Percentiles rank a stretch among this genome's conserved stretches.
phyloP scores from a whole-genome alignment of 352 stramenopile genomes.

The Phytophthora tentaculata region DNA sequence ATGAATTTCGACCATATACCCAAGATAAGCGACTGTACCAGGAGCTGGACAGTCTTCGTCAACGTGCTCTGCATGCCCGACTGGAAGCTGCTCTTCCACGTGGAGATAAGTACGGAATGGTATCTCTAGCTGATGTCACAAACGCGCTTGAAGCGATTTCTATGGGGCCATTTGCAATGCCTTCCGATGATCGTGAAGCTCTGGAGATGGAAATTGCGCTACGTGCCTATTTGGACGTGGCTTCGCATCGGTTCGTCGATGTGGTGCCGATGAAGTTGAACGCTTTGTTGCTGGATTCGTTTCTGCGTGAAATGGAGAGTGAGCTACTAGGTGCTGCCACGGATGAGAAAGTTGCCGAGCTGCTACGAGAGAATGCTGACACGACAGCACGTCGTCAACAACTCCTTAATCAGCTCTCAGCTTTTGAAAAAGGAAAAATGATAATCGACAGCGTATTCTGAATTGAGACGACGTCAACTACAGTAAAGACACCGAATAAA shows the following conservation, averaged over 20 bases:
- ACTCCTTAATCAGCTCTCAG: constrained; percentile 24
- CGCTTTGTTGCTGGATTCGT: constrained; percentile 30
- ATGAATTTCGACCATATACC: constrained; percentile 43
- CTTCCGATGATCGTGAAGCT: constrained; percentile 41
- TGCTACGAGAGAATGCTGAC: constrained; percentile 37
- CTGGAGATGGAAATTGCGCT: constrained; percentile 49
- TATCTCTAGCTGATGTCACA: constrained; percentile 25
- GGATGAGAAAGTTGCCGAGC: constrained; percentile 40
- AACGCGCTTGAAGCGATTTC: constrained; percentile 16
- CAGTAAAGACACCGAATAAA: too few species aligned
- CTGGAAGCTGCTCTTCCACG: constrained; percentile 17
- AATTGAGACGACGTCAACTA: too few species aligned
- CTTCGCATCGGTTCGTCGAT: constrained; percentile 42
- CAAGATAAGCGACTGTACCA: constrained; percentile 40
- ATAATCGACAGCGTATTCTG: too few species aligned
- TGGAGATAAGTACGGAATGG: constrained; percentile 14
- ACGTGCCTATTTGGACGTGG: constrained; percentile 42
- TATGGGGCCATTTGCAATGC: constrained; percentile 15
- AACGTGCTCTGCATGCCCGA: constrained; percentile 24
- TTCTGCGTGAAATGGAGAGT: constrained; percentile 40
- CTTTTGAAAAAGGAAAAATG: constrained; percentile 28
- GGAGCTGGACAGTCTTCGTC: constrained; percentile 30
- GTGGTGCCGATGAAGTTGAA: constrained; percentile 51
- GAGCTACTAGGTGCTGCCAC: constrained; percentile 33
- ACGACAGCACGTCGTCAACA: constrained; percentile 21